A percentile compares a stretch with the other conserved stretches of the same genome.
These are phyloP conservation scores for Podosphaera fusca DNA, from an alignment of 2,329 filamentous ascomycete species.

Conservation along the genomic window DNA sequence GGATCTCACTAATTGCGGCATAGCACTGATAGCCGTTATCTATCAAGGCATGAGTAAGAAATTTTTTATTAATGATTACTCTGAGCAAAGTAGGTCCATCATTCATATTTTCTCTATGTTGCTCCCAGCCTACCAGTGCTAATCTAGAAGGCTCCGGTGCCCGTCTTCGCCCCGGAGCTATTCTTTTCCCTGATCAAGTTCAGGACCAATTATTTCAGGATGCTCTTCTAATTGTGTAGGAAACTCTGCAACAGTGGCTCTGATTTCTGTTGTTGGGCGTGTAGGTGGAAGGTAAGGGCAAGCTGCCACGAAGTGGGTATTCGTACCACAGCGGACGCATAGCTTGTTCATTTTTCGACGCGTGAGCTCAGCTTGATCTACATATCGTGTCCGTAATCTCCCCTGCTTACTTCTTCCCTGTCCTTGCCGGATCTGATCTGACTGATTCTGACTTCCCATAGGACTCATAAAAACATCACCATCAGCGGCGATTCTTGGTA, in stretches of 20 bases:
- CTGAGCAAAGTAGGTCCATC: neutral
- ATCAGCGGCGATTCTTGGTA: neutral
- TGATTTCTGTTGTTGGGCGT: too few relatives aligned
- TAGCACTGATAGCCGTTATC: neutral
- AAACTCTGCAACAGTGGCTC: too few relatives aligned
- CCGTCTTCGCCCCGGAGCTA: neutral
- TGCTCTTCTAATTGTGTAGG: too few relatives aligned
- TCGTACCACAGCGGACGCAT: too few relatives aligned
- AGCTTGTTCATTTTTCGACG: too few relatives aligned
- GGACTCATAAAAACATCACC: neutral
- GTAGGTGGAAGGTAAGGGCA: too few relatives aligned
- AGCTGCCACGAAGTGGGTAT: too few relatives aligned
- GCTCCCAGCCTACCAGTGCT: neutral
- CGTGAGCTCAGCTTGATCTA: too few relatives aligned
- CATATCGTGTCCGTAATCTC: too few relatives aligned
- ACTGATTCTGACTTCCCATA: neutral
- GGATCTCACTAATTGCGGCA: neutral
- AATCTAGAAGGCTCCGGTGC: neutral
- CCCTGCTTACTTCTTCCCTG: too few relatives aligned
- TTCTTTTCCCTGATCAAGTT: neutral
- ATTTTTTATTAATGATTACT: neutral
- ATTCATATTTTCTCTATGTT: neutral
- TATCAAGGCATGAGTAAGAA: neutral
- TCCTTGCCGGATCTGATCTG: neutral
- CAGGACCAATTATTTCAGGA: neutral